These are phyloP conservation scores for Aspergillus sp. DNA, from an alignment of 2,329 filamentous ascomycete species.

Conservation along the genomic window DNA sequence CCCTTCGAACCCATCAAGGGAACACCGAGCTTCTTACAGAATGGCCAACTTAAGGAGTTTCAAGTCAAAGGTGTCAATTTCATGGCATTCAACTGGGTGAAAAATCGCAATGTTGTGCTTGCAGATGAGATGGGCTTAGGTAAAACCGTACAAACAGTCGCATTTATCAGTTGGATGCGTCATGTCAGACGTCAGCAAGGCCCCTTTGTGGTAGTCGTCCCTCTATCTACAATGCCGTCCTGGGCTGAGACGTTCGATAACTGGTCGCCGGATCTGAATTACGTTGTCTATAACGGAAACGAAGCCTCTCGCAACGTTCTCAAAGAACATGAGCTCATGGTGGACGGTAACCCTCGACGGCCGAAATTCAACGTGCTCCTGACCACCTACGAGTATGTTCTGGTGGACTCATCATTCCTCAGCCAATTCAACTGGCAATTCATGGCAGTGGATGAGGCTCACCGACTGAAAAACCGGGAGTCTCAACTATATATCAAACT, in stretches of 20 bases:
- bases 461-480: constrained; percentile 93
- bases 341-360: constrained; percentile 81
- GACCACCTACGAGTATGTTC: constrained; percentile 95
- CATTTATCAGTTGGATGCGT: constrained; percentile 95
- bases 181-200: constrained; percentile 88
- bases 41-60: constrained; percentile 85
- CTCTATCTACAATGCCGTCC: constrained; percentile 92
- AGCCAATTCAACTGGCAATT: constrained; percentile 96
- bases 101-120: constrained; percentile 90
- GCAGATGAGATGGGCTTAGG: constrained; percentile 98
- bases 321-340: constrained; percentile 82
- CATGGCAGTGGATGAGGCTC: constrained; percentile 92
- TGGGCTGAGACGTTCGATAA: constrained; percentile 98
- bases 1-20: constrained; percentile 70
- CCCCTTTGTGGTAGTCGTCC: constrained; percentile 95
- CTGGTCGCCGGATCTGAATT: constrained; percentile 95
- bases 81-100: constrained; percentile 92
- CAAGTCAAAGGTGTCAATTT: constrained; percentile 95
- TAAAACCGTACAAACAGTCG: constrained; percentile 96
- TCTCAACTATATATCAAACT: constrained; percentile 89
- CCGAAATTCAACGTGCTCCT: constrained; percentile 97
- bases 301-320: constrained; percentile 84
- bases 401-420: constrained; percentile 80
- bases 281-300: constrained; percentile 93
- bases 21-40: constrained; percentile 81